phyloP scores from a whole-genome alignment of 371 early-diverging fungal species.

The Blastocladiella emersonii region DNA sequence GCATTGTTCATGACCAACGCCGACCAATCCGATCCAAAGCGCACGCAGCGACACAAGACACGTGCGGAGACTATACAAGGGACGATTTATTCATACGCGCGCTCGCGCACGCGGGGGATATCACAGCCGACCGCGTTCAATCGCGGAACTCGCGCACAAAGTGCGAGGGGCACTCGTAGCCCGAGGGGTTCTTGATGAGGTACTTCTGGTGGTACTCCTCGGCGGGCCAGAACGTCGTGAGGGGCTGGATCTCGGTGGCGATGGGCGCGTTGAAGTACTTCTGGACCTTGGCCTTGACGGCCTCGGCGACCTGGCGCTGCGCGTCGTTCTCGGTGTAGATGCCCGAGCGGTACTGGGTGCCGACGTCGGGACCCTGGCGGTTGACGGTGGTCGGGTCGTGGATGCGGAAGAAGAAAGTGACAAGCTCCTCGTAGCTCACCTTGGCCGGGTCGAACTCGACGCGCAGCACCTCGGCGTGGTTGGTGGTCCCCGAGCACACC shows the following conservation, averaged over 20 bases:
- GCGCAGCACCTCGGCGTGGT: conserved; percentile 76
- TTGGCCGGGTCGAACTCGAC: conserved; percentile 56
- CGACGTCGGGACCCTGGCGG: conserved; percentile 47
- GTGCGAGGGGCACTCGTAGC: conserved; percentile 33
- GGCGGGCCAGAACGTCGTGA: conserved; percentile 62
- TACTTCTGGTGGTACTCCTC: conserved; percentile 84
- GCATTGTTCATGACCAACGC: too few species aligned
- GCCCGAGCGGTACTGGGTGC: conserved; percentile 76
- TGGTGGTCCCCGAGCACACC: conserved; percentile 50
- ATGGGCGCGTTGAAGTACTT: conserved; percentile 45
- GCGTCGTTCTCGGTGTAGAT: conserved; percentile 63
- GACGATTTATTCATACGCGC: too few species aligned
- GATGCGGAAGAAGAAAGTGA: conserved; percentile 73
- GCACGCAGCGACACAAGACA: too few species aligned
- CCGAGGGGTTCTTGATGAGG: conserved; percentile 34
- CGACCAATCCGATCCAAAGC: too few species aligned
- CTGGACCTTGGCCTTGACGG: conserved; percentile 43
- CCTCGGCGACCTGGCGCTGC: conserved; percentile 61
- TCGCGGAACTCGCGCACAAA: conserved; percentile 18
- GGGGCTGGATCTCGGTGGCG: conserved; percentile 58
- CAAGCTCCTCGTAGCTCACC: conserved; percentile 48
- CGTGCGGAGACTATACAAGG: too few species aligned
- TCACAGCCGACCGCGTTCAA: too few species aligned
- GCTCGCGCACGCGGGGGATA: too few species aligned
- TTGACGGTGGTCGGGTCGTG: conserved; percentile 54